These are phyloP conservation scores for Peniophora sp. DNA, from an alignment of 1,284 basidiomycete genomes.

Conservation along the genomic window DNA sequence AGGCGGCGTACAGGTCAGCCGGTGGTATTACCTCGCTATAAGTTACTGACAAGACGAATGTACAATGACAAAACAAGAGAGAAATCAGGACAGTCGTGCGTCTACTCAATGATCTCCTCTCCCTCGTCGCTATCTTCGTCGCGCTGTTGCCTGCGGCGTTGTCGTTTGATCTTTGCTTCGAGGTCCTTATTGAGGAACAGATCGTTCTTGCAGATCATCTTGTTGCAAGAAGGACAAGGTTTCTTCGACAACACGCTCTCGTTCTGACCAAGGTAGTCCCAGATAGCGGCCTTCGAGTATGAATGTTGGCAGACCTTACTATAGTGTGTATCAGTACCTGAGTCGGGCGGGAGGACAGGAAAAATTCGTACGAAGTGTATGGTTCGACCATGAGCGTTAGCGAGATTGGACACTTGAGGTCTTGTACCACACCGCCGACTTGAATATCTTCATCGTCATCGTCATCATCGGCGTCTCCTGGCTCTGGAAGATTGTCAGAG, in stretches of 20 bases:
- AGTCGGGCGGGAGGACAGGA: neutral
- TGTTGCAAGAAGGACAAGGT: constrained; percentile 62
- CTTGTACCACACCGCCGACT: constrained; percentile 75
- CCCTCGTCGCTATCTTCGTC: constrained; percentile 36
- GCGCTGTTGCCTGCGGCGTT: constrained; percentile 36
- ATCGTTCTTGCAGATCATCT: constrained; percentile 41
- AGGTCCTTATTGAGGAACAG: constrained; percentile 48
- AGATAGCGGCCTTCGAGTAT: constrained; percentile 58
- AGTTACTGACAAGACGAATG: too few relatives aligned
- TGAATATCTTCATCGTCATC: constrained; percentile 77
- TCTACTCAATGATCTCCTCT: constrained; percentile 58
- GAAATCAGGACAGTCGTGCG: neutral
- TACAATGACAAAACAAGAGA: too few relatives aligned
- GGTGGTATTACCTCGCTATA: too few relatives aligned
- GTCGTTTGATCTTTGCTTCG: constrained; percentile 52
- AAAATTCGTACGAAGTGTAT: constrained; percentile 56
- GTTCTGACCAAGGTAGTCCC: constrained; percentile 37
- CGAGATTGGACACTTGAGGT: constrained; percentile 75
- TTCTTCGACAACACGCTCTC: constrained; percentile 20
- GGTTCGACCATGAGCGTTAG: constrained; percentile 60
- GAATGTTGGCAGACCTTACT: constrained; percentile 54
- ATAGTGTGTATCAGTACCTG: constrained; percentile 30
- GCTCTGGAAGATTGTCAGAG: constrained; percentile 35
- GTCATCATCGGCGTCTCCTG: constrained; percentile 61
- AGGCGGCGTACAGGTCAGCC: too few relatives aligned